A percentile compares a stretch with the other conserved stretches of the same genome.
These are phyloP conservation scores for Peterozyma xylosa DNA, from an alignment of 805 yeast genomes.

Conservation along the genomic window DNA sequence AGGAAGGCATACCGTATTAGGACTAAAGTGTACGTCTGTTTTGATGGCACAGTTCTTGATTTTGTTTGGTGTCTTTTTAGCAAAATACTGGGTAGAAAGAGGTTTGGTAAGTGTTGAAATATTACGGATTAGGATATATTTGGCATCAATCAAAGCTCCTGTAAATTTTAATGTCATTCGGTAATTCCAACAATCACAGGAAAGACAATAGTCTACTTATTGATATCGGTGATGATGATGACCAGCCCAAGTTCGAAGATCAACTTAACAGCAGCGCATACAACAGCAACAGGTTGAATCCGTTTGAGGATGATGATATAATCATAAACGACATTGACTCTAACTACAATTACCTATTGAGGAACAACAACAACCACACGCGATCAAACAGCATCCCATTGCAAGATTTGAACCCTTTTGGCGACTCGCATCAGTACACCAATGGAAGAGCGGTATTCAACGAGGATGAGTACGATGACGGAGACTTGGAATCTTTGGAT, in stretches of 20 bases:
- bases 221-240: no score
- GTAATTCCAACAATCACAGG: no score
- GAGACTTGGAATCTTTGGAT: constrained; percentile 5
- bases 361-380: not conserved
- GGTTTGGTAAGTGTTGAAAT: no score
- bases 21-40: no score
- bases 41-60: no score
- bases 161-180: no score
- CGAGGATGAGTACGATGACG: constrained; percentile 1
- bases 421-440: constrained; percentile 3
- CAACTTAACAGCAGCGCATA: not conserved
- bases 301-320: constrained; percentile 8
- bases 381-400: constrained; percentile 1
- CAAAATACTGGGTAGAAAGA: no score
- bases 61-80: no score
- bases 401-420: constrained; percentile 7
- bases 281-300: constrained; percentile 2
- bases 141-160: no score
- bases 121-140: no score
- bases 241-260: not conserved
- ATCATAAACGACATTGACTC: constrained; percentile 3
- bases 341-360: not conserved
- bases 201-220: no score
- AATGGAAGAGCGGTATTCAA: not conserved
- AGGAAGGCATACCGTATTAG: no score